Percentiles rank a stretch among this genome's conserved stretches.
phyloP scores from a whole-genome alignment of 2,329 filamentous ascomycete species.

The Fusarium chuoi region DNA sequence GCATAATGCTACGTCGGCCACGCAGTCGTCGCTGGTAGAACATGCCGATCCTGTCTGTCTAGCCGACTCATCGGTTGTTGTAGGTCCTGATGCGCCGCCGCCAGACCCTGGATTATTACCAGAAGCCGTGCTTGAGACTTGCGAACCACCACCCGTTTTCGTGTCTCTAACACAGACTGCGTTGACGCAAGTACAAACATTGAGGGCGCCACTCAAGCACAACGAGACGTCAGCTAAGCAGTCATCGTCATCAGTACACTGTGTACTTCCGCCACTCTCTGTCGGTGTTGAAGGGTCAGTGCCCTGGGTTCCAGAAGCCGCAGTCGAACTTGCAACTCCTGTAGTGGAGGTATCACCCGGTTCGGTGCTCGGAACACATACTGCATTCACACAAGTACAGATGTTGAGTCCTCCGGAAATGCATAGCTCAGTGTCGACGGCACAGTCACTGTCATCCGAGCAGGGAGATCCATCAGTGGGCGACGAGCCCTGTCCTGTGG shows the following conservation, averaged over 20 bases:
- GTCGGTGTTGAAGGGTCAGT: not conserved
- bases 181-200: constrained; percentile 13
- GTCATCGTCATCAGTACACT: not conserved
- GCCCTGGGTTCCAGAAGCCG: not conserved
- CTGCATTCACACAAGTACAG: not conserved
- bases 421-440: not conserved
- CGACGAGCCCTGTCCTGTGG: not conserved
- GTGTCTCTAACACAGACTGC: constrained; percentile 6
- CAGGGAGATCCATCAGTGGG: not conserved
- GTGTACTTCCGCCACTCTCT: not conserved
- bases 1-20: not conserved
- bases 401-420: constrained; percentile 4
- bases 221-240: not conserved
- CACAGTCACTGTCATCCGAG: constrained; percentile 10
- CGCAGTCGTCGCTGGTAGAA: not conserved
- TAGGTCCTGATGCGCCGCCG: not conserved
- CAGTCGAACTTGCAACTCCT: not conserved
- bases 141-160: not conserved
- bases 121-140: not conserved
- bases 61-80: not conserved
- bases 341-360: not conserved
- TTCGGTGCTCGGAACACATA: not conserved
- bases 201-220: not conserved
- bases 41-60: not conserved
- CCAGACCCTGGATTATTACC: not conserved